These are phyloP conservation scores for sunflower (Helianthus annuus) DNA, from an alignment of 129 eudicot genomes.

Conservation along the genomic window HanXRQr2.0-SUNRISE NC_035440.2:83035527-83036026, in stretches of 20 bases:
- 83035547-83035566: not conserved
- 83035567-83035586: not conserved
- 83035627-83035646: slow-evolving; percentile 24
- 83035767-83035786: not conserved
- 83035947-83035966: too few relatives aligned
- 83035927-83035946: too few relatives aligned
- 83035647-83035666: slow-evolving; percentile 29
- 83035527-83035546: not conserved
- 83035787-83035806: not conserved
- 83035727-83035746: not conserved
- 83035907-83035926: too few relatives aligned
- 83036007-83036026: too few relatives aligned
- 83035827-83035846: too few relatives aligned
- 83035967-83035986: too few relatives aligned
- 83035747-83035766: not conserved
- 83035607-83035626: not conserved
- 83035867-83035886: too few relatives aligned
- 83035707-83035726: not conserved
- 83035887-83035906: too few relatives aligned
- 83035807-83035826: not conserved
- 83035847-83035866: too few relatives aligned
- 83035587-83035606: slow-evolving; percentile 11
- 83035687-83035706: not conserved
- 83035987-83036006: too few relatives aligned
- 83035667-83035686: not conserved